Base-by-base conservation (phyloP, 805 yeast genomes). In the Myxozyma mucilagina region DNA sequence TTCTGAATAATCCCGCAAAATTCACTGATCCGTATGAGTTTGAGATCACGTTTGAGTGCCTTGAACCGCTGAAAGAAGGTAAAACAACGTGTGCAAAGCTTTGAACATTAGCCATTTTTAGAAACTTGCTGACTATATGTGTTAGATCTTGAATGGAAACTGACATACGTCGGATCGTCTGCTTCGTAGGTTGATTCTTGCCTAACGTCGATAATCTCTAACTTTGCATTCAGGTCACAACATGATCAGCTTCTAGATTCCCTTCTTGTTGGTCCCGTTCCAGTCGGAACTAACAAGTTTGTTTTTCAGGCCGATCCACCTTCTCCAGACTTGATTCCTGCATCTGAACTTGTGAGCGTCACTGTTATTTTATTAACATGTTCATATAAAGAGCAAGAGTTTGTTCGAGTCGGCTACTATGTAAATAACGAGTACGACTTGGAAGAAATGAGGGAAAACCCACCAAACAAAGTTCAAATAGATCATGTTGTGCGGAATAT, bases 191-290 rank as follows among this genome's bases (percentile, higher is more conserved):
- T 70, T 18, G 34, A 16, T 32, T n/a, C 31, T 18, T 34, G 48
- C 13, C 32, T 2, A n/a, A 20, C 31, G 35, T 14, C 8, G 29
- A 20, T 8, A 18, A 16, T 42, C 31, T 16, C 14, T 47, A 14
- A 36, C 14, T 32, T 8, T 41, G 34, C 49, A 34, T 2, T 18
- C 36, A 72, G 74, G 18, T 74, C 90, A 54, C 97, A 94, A 66
- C 97, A 94, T 69, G 99, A 94, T 74, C 99, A 94, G 75, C 97
- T 92, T 73, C 79, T 94, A 57, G 99, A 94, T 72, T 91, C 97
- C 1, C 85, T 94, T 42, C 77, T 94, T n/a, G 99, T 94, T 3
- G 99, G 99, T 0, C 99, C 99, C 0, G 96, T 94, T 1, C 99
- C 99, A 0, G 96, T 94, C 1, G 99, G 99, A 0, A 85, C 93